Conservation (phyloP, 768 basidiomycete species). For the Collybiopsis confluens region DNA sequence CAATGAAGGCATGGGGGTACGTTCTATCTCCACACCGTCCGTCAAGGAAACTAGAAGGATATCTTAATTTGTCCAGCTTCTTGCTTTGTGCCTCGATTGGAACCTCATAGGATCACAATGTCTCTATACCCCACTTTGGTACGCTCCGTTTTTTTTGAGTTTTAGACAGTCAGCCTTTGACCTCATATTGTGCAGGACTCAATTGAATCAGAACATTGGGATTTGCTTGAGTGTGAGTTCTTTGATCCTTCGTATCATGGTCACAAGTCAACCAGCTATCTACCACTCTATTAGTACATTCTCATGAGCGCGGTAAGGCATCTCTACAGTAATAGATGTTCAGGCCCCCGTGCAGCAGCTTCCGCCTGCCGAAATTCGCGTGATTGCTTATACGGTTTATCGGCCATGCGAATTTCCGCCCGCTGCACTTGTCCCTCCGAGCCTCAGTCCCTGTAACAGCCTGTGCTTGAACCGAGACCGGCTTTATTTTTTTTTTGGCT, state of each 20-base stretch:
- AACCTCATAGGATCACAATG: slow-evolving; percentile 19
- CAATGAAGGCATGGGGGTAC: slow-evolving; percentile 28
- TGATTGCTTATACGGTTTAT: no score
- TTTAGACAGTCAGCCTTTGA: no score
- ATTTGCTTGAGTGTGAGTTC: slow-evolving; percentile 13
- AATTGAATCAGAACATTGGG: slow-evolving; percentile 18
- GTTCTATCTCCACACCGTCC: neutral
- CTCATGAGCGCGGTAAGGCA: slow-evolving; percentile 16
- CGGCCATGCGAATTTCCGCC: no score
- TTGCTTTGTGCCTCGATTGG: slow-evolving; percentile 25
- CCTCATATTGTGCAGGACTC: slow-evolving; percentile 10
- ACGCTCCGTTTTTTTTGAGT: no score
- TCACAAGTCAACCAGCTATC: neutral
- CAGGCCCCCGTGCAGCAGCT: no score
- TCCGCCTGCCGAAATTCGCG: no score
- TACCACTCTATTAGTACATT: slow-evolving; percentile 9
- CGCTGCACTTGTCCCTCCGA: no score
- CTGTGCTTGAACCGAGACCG: no score
- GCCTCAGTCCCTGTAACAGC: no score
- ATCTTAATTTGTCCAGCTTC: slow-evolving; percentile 18
- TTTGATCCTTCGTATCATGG: neutral
- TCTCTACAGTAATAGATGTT: no score
- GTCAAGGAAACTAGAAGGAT: neutral
- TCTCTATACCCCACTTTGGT: slow-evolving; percentile 3
- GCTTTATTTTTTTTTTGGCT: no score